Conservation (phyloP, 805 yeast genomes). For the Millerozyma acaciae region DNA sequence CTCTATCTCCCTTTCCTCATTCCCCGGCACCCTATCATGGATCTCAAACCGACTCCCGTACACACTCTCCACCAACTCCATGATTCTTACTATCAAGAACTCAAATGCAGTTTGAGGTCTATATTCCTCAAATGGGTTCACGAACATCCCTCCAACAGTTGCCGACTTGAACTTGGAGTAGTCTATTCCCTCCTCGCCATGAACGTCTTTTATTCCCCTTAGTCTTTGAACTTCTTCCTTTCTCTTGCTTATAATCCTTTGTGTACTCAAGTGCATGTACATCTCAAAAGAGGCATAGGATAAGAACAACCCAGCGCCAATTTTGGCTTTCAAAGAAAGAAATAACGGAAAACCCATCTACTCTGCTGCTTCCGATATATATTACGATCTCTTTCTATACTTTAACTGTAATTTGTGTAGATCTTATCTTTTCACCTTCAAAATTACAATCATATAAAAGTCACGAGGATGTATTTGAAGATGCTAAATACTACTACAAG, state of each 20-base stretch:
- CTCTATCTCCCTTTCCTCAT: constrained; percentile 50
- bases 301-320: constrained; percentile 41
- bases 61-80: constrained; percentile 63
- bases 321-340: constrained; percentile 29
- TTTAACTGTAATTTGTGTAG: too few species aligned
- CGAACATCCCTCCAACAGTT: constrained; percentile 67
- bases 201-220: constrained; percentile 3
- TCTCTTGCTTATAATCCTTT: constrained; percentile 48
- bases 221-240: constrained; percentile 23
- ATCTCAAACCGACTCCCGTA: constrained; percentile 35
- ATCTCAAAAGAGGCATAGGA: constrained; percentile 65
- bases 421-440: too few species aligned
- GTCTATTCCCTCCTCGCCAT: constrained; percentile 9
- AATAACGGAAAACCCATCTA: not conserved
- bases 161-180: constrained; percentile 31
- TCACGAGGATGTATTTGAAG: constrained; percentile 1
- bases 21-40: constrained; percentile 28
- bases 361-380: too few species aligned
- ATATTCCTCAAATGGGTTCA: constrained; percentile 88
- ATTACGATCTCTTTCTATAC: too few species aligned
- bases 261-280: constrained; percentile 54
- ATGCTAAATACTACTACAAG: not conserved
- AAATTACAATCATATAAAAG: too few species aligned
- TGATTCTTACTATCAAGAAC: constrained; percentile 66
- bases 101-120: constrained; percentile 87